A percentile compares a stretch with the other conserved stretches of the same genome.
Conservation (phyloP, 306 rosid species). For the Vigna radiata region DNA sequence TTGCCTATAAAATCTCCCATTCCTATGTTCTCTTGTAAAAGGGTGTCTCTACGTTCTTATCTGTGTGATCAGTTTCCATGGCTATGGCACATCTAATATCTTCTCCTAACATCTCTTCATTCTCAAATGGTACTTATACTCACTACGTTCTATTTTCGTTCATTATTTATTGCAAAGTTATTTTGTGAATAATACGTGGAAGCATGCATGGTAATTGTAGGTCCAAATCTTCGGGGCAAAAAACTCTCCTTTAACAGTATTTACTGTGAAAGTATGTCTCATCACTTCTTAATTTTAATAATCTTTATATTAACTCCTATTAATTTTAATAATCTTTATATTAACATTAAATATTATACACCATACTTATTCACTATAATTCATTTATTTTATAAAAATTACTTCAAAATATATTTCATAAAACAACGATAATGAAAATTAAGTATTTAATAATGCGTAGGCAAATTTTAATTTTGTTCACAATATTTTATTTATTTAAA, state of each 20-base stretch:
- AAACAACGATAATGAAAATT: no score
- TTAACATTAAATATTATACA: no score
- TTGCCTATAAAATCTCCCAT: no score
- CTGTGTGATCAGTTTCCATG: background rate
- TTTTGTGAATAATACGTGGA: background rate
- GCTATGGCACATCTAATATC: background rate
- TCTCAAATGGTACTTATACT: background rate
- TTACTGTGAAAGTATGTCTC: background rate
- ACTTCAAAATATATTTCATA: no score
- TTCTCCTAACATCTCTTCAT: background rate
- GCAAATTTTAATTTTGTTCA: no score
- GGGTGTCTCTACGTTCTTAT: background rate
- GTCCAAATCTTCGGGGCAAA: background rate
- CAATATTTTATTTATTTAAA: no score
- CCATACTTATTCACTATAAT: no score
- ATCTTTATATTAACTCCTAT: no score
- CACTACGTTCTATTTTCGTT: background rate
- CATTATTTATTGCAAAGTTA: background rate
- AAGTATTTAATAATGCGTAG: no score
- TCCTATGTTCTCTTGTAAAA: background rate
- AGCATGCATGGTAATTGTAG: background rate
- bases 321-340: no score
- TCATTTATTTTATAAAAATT: no score
- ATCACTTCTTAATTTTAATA: background rate
- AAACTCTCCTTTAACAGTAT: background rate